Evolutionary conservation across 78 protist genomes (phyloP).

Genomic region (Anaeramoeba ignava): DNA sequence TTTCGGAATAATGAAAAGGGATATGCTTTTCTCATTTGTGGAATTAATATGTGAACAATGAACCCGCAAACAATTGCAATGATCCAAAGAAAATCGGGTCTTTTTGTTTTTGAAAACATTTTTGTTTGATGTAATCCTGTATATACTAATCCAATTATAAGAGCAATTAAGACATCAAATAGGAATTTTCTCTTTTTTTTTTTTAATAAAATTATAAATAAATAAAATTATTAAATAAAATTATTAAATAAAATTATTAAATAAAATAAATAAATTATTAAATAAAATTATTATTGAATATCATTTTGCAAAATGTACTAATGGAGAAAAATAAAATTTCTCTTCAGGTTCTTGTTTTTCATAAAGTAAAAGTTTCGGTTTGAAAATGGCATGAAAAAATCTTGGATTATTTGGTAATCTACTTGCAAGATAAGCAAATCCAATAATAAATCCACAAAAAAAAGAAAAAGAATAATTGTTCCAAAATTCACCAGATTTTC

Average conservation of each 20-base stretch:
- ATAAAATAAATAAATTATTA: not conserved
- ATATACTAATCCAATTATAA: no score
- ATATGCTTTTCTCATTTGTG: not conserved
- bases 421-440: not conserved
- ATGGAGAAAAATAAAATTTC: not conserved
- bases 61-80: not conserved
- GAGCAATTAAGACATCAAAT: no score
- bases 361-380: not conserved
- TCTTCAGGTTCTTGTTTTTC: not conserved
- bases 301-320: not conserved
- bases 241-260: no score
- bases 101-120: not conserved
- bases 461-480: not conserved
- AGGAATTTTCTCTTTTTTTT: no score
- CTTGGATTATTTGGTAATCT: not conserved
- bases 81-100: not conserved
- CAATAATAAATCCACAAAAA: not conserved
- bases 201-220: no score
- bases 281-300: not conserved
- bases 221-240: no score
- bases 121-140: not conserved
- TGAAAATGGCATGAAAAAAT: not conserved
- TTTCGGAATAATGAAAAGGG: not conserved
- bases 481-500: not conserved
- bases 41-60: not conserved